Evolutionary conservation across 352 stramenopile species (phyloP).

Genomic region (Phytophthora pistaciae): DNA sequence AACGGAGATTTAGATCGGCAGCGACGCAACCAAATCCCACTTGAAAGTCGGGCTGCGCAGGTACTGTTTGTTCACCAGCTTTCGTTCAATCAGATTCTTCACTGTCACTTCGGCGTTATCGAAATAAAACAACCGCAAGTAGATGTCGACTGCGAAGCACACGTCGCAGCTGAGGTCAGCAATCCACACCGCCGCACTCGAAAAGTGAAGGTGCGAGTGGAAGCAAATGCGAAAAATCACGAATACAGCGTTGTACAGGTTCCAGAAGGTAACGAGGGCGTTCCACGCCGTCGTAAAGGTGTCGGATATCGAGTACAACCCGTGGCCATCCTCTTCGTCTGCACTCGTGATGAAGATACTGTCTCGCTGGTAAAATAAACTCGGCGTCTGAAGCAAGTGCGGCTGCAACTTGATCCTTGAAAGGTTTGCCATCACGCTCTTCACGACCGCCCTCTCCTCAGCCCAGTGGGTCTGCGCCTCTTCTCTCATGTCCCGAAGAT

Average conservation of each 20-base stretch:
- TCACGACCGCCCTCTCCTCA: constrained; percentile 43
- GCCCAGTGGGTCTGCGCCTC: constrained; percentile 25
- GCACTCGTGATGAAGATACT: not conserved
- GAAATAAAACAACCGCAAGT: constrained; percentile 73
- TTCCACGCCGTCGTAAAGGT: constrained; percentile 46
- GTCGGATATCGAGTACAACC: constrained; percentile 17
- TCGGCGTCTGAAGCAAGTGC: constrained; percentile 48
- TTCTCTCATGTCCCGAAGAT: constrained; percentile 14
- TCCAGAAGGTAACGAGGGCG: constrained; percentile 52
- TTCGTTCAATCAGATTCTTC: constrained; percentile 46
- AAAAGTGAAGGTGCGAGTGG: constrained; percentile 29
- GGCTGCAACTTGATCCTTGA: constrained; percentile 53
- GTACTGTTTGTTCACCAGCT: constrained; percentile 49
- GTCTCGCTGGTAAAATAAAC: constrained; percentile 63
- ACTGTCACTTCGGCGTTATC: constrained; percentile 53
- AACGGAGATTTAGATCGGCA: constrained; percentile 68
- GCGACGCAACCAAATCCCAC: constrained; percentile 44
- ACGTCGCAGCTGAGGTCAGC: constrained; percentile 44
- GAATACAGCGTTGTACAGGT: constrained; percentile 63
- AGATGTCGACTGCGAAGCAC: constrained; percentile 52
- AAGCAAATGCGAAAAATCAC: constrained; percentile 77
- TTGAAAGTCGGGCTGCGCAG: constrained; percentile 38
- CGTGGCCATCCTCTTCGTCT: constrained; percentile 16
- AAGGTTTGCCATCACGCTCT: constrained; percentile 47
- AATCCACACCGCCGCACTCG: constrained; percentile 29